A percentile compares a stretch with the other conserved stretches of the same genome.
Evolutionary conservation across 164 flowering plant species (phyloP).

Genomic region (Chimonanthus salicifolius): DNA sequence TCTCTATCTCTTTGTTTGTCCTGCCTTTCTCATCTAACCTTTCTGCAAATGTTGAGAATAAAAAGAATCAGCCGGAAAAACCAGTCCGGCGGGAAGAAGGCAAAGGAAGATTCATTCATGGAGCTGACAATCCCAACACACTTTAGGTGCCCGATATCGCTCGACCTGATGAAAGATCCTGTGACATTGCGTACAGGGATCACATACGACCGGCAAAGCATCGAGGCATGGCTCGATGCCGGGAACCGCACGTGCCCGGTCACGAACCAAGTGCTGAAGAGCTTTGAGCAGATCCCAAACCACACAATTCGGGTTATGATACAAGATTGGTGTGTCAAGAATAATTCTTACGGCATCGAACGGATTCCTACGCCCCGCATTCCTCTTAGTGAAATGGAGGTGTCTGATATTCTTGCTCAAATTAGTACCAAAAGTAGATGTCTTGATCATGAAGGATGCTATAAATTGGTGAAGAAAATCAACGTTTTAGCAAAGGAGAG

Average conservation of each 20-base stretch:
- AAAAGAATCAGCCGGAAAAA: slow-evolving; percentile 24
- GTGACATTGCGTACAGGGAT: slow-evolving; percentile 76
- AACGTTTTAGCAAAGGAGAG: slow-evolving; percentile 42
- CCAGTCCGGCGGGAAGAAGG: slow-evolving; percentile 17
- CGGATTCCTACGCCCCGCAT: slow-evolving; percentile 77
- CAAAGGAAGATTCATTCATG: neutral
- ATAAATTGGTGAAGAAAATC: slow-evolving; percentile 40
- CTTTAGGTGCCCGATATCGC: slow-evolving; percentile 78
- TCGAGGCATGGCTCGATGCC: slow-evolving; percentile 72
- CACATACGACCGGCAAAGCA: slow-evolving; percentile 73
- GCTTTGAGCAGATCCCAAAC: slow-evolving; percentile 60
- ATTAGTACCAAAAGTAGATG: slow-evolving; percentile 14
- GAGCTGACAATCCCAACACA: slow-evolving; percentile 49
- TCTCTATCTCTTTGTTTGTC: slow-evolving; percentile 5
- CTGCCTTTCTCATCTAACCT: neutral
- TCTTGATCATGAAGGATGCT: slow-evolving; percentile 21
- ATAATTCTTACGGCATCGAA: slow-evolving; percentile 52
- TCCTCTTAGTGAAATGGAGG: slow-evolving; percentile 40
- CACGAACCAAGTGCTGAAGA: slow-evolving; percentile 43
- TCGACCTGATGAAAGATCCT: slow-evolving; percentile 90
- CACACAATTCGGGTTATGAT: slow-evolving; percentile 65
- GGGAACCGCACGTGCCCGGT: slow-evolving; percentile 67
- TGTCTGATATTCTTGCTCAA: slow-evolving; percentile 29
- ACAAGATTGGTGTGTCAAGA: slow-evolving; percentile 83
- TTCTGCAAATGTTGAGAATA: slow-evolving; percentile 33